These are phyloP conservation scores for Pseudozyma thailandica DNA, from an alignment of 1,284 basidiomycete species.

Conservation along the genomic window DNA sequence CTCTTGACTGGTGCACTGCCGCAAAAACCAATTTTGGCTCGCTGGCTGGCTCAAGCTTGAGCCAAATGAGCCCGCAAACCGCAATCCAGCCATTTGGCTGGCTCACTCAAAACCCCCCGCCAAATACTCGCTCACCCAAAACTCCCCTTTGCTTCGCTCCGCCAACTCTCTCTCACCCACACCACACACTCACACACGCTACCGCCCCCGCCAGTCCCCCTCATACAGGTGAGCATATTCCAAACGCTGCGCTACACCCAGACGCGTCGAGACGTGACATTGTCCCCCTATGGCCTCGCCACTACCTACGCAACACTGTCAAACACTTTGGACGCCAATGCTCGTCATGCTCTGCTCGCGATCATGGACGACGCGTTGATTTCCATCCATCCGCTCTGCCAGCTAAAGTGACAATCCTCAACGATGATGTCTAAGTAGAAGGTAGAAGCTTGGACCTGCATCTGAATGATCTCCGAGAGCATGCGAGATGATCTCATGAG, in stretches of 20 bases:
- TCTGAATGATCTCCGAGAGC: neutral
- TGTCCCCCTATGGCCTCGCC: conserved; percentile 22
- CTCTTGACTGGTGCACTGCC: conserved; percentile 23
- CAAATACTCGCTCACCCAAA: conserved; percentile 37
- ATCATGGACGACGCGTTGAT: conserved; percentile 18
- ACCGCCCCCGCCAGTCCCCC: conserved; percentile 7
- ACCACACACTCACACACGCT: conserved; percentile 31
- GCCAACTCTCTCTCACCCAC: conserved; percentile 41
- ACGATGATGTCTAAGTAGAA: conserved; percentile 3
- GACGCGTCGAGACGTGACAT: conserved; percentile 43
- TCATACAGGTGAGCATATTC: conserved; percentile 46
- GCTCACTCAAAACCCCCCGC: conserved; percentile 41
- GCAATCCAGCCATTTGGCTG: conserved; percentile 16
- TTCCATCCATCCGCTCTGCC: conserved; percentile 21
- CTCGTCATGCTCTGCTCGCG: conserved; percentile 26
- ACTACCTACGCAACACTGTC: conserved; percentile 17
- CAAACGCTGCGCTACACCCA: conserved; percentile 22
- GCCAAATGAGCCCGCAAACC: neutral
- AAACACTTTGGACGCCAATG: conserved; percentile 24
- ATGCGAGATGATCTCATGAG: neutral
- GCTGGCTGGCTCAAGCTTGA: neutral
- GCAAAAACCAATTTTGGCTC: conserved; percentile 2
- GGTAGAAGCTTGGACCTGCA: neutral
- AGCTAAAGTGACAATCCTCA: neutral
- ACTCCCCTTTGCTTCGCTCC: conserved; percentile 28